Conservation (phyloP, 2,329 filamentous ascomycete genomes). For the Diplodia seriata region DNA sequence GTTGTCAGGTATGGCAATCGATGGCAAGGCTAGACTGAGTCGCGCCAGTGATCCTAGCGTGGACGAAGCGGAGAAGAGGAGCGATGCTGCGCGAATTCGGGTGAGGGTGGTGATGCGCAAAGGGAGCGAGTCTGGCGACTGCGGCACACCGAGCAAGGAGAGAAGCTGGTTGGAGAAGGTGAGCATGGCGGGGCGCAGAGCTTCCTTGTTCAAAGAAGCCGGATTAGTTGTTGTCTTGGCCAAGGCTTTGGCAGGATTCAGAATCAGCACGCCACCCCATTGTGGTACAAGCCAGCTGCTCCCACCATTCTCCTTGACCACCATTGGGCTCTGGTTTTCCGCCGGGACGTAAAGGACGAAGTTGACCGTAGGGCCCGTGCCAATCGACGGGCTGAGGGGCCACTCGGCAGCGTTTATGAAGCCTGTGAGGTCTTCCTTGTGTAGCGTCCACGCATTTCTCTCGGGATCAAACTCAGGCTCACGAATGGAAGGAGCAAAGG, state of each 20-base stretch:
- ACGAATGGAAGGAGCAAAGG: conserved; percentile 67
- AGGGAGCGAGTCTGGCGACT: conserved; percentile 77
- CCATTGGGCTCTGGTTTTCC: conserved; percentile 65
- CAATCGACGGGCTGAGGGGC: conserved; percentile 94
- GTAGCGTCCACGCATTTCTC: conserved; percentile 70
- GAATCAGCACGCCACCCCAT: conserved; percentile 81
- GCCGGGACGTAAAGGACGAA: conserved; percentile 91
- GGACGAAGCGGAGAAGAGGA: conserved; percentile 87
- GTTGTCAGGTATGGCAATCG: conserved; percentile 86
- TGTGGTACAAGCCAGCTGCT: conserved; percentile 95
- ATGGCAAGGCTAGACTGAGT: conserved; percentile 80
- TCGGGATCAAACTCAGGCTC: conserved; percentile 61
- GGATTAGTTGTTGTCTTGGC: conserved; percentile 41
- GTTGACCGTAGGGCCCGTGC: conserved; percentile 90
- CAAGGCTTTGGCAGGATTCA: conserved; percentile 60
- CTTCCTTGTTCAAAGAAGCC: conserved; percentile 65
- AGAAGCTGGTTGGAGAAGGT: conserved; percentile 91
- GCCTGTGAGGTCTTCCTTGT: conserved; percentile 85
- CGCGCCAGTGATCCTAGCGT: conserved; percentile 92
- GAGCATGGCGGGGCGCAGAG: conserved; percentile 79
- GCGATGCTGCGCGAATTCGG: conserved; percentile 82
- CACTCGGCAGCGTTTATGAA: conserved; percentile 99
- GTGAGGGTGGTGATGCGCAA: conserved; percentile 83
- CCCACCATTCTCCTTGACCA: conserved; percentile 64
- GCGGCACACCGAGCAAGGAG: conserved; percentile 83